phyloP scores from a whole-genome alignment of 306 rosid species.

The Astragalus membranaceus region DNA sequence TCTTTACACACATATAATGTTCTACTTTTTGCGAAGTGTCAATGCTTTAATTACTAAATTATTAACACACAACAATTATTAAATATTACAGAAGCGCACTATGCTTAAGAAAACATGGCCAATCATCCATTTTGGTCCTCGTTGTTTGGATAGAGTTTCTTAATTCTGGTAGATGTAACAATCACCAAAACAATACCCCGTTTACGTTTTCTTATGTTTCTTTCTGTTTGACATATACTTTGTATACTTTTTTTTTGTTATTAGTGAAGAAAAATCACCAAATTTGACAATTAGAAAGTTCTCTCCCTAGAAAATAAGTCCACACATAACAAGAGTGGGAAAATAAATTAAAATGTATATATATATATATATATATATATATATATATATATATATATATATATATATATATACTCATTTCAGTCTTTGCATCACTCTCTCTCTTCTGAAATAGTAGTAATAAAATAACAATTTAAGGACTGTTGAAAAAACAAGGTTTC shows the following conservation, averaged over 20 bases:
- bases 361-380: too few relatives aligned
- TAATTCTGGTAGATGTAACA: conserved; percentile 34
- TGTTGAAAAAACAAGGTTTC: conserved; percentile 21
- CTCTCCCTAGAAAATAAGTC: conserved; percentile 12
- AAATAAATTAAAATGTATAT: background rate
- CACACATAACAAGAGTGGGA: background rate
- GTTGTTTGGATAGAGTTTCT: conserved; percentile 29
- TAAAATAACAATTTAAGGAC: background rate
- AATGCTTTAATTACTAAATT: conserved; percentile 13
- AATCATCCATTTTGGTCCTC: conserved; percentile 25
- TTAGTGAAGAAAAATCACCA: conserved; percentile 2
- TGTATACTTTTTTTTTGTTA: conserved; percentile 25
- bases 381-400: too few relatives aligned
- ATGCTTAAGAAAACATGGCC: conserved; percentile 20
- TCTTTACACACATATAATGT: conserved; percentile 6
- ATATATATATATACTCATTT: conserved; percentile 19
- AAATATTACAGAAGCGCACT: conserved; percentile 21
- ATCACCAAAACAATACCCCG: conserved; percentile 5
- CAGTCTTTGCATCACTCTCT: conserved; percentile 15
- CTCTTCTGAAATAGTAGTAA: background rate
- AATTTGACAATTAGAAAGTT: conserved; percentile 29
- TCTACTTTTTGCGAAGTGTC: conserved; percentile 27
- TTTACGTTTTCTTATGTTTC: conserved; percentile 13
- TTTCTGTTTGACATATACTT: conserved; percentile 23
- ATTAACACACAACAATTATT: background rate